Percentiles rank a stretch among this genome's conserved stretches.
These are phyloP conservation scores for Mucor irregularis DNA, from an alignment of 371 early-diverging fungal species.

Conservation along the genomic window DNA sequence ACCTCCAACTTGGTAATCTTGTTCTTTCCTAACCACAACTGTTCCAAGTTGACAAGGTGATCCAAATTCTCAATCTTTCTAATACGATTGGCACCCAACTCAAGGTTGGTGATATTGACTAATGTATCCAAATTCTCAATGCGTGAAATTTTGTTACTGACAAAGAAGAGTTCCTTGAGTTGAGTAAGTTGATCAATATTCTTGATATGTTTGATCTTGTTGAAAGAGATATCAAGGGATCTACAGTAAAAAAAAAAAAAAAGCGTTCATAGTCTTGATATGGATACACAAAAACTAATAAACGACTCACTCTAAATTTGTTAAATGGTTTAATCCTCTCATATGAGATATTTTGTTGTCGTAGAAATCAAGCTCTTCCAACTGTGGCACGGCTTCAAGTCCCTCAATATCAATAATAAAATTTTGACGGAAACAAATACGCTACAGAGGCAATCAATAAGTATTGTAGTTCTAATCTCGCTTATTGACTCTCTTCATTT, in stretches of 20 bases:
- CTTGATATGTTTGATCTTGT: conserved; percentile 80
- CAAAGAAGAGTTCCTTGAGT: conserved; percentile 75
- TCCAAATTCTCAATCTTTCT: conserved; percentile 86
- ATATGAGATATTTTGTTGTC: conserved; percentile 90
- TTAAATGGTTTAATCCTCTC: conserved; percentile 63
- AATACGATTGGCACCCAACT: conserved; percentile 94
- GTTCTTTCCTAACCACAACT: conserved; percentile 97
- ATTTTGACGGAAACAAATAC: conserved; percentile 89
- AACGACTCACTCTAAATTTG: conserved; percentile 67
- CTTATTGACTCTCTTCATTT: no score
- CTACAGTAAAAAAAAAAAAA: conserved; percentile 37
- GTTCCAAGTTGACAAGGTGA: conserved; percentile 70
- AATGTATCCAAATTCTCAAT: conserved; percentile 77
- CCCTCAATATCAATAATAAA: conserved; percentile 76
- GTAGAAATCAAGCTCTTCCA: conserved; percentile 90
- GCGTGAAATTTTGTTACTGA: conserved; percentile 78
- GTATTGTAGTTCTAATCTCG: no score
- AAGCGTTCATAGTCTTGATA: not conserved
- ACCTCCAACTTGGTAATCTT: conserved; percentile 86
- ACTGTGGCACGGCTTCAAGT: conserved; percentile 52
- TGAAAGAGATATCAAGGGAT: conserved; percentile 89
- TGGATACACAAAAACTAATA: no score
- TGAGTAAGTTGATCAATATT: conserved; percentile 56
- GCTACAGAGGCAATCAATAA: conserved; percentile 45
- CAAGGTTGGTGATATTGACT: conserved; percentile 75